Percentiles rank a stretch among this genome's conserved stretches.
These are phyloP conservation scores for Chaetothyriales sp. DNA, from an alignment of 2,329 filamentous ascomycete genomes.

Conservation along the genomic window DNA sequence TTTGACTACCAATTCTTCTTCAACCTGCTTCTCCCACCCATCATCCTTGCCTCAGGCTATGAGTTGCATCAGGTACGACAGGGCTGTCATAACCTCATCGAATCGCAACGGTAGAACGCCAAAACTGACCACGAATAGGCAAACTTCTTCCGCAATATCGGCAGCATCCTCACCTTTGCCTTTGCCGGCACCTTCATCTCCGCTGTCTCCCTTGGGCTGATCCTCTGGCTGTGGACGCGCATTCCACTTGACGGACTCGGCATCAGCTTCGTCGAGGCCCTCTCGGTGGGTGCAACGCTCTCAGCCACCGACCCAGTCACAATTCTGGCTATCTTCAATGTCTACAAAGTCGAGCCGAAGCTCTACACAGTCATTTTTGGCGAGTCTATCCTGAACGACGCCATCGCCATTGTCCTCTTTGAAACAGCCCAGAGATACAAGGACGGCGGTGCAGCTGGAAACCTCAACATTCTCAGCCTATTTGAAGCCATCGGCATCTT, in stretches of 20 bases:
- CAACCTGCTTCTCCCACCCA: slow-evolving; percentile 93
- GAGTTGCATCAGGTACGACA: slow-evolving; percentile 65
- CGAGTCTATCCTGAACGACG: slow-evolving; percentile 95
- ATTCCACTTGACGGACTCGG: slow-evolving; percentile 73
- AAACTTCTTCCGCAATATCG: slow-evolving; percentile 98
- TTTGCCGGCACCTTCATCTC: slow-evolving; percentile 96
- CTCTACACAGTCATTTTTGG: slow-evolving; percentile 98
- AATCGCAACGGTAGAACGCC: not conserved
- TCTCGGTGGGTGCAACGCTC: slow-evolving; percentile 88
- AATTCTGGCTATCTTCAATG: slow-evolving; percentile 96
- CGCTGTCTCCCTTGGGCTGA: slow-evolving; percentile 77
- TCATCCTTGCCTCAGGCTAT: slow-evolving; percentile 93
- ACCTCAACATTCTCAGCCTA: slow-evolving; percentile 63
- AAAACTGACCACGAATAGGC: slow-evolving; percentile 31
- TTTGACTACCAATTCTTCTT: slow-evolving; percentile 99
- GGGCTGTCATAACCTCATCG: not conserved
- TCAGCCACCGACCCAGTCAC: slow-evolving; percentile 96
- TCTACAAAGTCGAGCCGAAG: slow-evolving; percentile 97
- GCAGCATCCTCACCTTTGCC: slow-evolving; percentile 91
- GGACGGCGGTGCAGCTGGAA: slow-evolving; percentile 51
- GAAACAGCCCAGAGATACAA: slow-evolving; percentile 92
- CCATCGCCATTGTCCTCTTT: slow-evolving; percentile 95
- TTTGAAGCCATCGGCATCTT: slow-evolving; percentile 90
- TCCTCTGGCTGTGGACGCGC: slow-evolving; percentile 77
- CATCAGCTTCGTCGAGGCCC: slow-evolving; percentile 86